These are phyloP conservation scores for Acanthamoeba royreba DNA, from an alignment of 208 protist species.

Conservation along the genomic window DNA sequence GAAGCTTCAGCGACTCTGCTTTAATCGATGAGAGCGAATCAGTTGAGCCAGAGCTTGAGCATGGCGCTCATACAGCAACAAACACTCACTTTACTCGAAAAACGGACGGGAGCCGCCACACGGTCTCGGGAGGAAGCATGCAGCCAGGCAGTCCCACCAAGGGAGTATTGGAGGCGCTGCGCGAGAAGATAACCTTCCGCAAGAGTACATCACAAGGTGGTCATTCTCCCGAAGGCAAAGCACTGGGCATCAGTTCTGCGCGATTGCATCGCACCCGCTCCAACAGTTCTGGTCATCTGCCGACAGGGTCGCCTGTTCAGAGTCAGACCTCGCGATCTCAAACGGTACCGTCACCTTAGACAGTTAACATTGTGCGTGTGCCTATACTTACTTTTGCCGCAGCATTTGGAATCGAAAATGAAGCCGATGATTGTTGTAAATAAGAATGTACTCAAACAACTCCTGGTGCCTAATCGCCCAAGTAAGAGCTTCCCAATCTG, in stretches of 20 bases:
- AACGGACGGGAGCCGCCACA: too few relatives aligned
- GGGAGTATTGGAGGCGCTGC: background rate
- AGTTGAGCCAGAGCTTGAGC: too few relatives aligned
- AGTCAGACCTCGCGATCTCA: too few relatives aligned
- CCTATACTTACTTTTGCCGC: background rate
- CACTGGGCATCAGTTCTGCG: background rate
- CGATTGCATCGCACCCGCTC: background rate
- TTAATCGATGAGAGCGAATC: background rate
- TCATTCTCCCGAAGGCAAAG: background rate
- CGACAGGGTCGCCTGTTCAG: too few relatives aligned
- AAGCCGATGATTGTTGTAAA: background rate
- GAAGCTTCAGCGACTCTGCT: background rate
- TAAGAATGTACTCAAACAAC: background rate
- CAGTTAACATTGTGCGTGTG: background rate
- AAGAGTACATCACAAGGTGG: too few relatives aligned
- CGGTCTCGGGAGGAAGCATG: too few relatives aligned
- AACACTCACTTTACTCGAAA: too few relatives aligned
- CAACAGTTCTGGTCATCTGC: background rate
- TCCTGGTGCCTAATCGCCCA: background rate
- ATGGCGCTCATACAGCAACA: too few relatives aligned
- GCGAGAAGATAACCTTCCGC: slow-evolving; percentile 11
- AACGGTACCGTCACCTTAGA: too few relatives aligned
- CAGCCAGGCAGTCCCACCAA: background rate
- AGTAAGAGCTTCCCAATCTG: too few relatives aligned
- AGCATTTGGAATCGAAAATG: background rate